Evolutionary conservation across 2,329 filamentous ascomycete species (phyloP), one percentile per base, ranked within the genome.

Genomic region (Aspergillus sojae): DNA sequence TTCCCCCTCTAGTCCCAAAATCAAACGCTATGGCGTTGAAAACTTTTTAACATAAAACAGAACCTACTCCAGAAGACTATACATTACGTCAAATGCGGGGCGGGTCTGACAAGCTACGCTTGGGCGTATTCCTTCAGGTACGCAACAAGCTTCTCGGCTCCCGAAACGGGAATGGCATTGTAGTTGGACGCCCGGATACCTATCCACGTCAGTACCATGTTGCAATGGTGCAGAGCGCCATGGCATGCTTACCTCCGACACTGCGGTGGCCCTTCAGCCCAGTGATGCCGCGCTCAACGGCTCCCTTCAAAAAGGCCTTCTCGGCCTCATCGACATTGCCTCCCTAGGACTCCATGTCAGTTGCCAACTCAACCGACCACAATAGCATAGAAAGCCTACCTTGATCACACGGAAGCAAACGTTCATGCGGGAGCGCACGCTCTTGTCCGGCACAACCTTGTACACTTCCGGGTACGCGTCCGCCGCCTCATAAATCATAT

Each of bases 201-300:
- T 70, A n/a, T 7, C n/a, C 28, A 36, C 6, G 14, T 60, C 53
- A 65, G 57, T 26, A 50, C 21, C 16, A 5, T 19, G 39, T 36
- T 26, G 14, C 9, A 1, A 43, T 34, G 4, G 28, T 12, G 10
- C 4, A 21, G 14, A 11, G 12, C n/a, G 10, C 2, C 1, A 53
- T 10, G 19, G 23, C 14, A 19, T 23, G 34, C 67, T 59, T 61
- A 70, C 94, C 94, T 19, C 93, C 92, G 2, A 98, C 90, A 64
- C 86, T 91, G 65, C 94, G 86, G 77, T 98, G 94, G 0, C 94
- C 94, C 82, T 96, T 97, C 50, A 97, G 82, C 0, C 93, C 94
- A 30, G 89, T 87, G 28, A 97, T 81, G 0, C 91, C 88, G 59
- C 82, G 83, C 64, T 86, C 85, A 64, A 90, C 87, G 1, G 89